Evolutionary conservation across 164 flowering plant species (phyloP).

Genomic region (Amborella trichopoda): DNA sequence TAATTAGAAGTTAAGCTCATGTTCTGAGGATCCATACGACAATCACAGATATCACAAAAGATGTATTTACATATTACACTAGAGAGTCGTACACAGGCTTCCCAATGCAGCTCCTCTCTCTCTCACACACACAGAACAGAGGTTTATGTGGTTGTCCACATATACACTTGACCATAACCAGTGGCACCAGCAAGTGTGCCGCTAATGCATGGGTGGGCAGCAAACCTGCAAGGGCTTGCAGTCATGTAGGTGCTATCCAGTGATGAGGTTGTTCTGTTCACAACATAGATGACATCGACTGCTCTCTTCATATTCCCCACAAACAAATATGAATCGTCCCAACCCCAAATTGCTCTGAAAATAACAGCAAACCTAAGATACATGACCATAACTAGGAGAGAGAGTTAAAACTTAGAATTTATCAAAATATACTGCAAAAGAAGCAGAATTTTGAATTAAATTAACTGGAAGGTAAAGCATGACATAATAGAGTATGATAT

Average conservation of each 20-base stretch:
- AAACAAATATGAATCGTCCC: slow-evolving; percentile 72
- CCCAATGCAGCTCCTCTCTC: too few relatives aligned
- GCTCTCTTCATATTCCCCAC: slow-evolving; percentile 70
- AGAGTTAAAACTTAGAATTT: neutral
- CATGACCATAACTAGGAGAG: neutral
- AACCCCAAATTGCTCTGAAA: slow-evolving; percentile 82
- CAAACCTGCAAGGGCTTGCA: slow-evolving; percentile 81
- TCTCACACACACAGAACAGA: too few relatives aligned
- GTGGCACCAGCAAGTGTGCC: slow-evolving; percentile 79
- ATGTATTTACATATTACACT: too few relatives aligned
- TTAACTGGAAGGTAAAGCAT: too few relatives aligned
- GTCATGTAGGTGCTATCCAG: slow-evolving; percentile 46
- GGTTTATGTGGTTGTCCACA: slow-evolving; percentile 36
- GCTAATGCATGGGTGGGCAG: slow-evolving; percentile 52
- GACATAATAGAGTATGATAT: too few relatives aligned
- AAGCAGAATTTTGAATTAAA: too few relatives aligned
- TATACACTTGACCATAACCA: slow-evolving; percentile 68
- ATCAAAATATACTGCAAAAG: neutral
- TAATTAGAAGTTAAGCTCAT: too few relatives aligned
- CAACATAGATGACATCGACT: slow-evolving; percentile 59
- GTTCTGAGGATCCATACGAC: too few relatives aligned
- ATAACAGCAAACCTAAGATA: neutral
- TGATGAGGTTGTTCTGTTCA: slow-evolving; percentile 16
- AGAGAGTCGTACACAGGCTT: too few relatives aligned
- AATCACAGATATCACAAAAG: too few relatives aligned